Percentiles rank a stretch among this genome's conserved stretches.
These are phyloP conservation scores for Bolboschoenoplectus hybrid DNA, from an alignment of 202 grass and related monocot genomes.

Conservation along the genomic window DNA sequence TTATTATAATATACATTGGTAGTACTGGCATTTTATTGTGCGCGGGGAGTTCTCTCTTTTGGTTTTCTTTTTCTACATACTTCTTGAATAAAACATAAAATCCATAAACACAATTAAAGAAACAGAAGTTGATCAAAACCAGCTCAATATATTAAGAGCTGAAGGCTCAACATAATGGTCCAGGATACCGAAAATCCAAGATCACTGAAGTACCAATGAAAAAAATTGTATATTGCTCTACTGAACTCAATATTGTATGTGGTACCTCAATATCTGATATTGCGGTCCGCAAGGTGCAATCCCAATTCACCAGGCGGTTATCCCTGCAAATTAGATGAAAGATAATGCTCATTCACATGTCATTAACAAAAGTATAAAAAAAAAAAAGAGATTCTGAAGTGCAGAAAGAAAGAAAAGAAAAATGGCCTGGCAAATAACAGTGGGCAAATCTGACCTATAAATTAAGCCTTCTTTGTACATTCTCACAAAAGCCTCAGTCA, in stretches of 20 bases:
- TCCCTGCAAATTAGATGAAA: conserved; percentile 56
- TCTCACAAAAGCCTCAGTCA: conserved; percentile 91
- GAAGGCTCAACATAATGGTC: background rate
- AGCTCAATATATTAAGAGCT: background rate
- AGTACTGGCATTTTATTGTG: background rate
- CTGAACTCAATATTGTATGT: background rate
- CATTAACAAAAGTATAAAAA: background rate
- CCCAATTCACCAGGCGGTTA: conserved; percentile 90
- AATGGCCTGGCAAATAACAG: conserved; percentile 21
- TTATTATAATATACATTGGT: background rate
- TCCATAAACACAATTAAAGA: conserved; percentile 24
- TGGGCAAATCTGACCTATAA: conserved; percentile 66
- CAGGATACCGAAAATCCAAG: background rate
- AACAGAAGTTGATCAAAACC: conserved; percentile 4
- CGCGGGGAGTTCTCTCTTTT: background rate
- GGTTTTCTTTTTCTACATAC: background rate
- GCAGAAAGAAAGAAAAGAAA: background rate
- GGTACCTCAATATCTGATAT: conserved; percentile 95
- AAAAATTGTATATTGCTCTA: background rate
- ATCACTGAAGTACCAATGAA: background rate
- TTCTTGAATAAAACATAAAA: background rate
- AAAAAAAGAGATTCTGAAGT: conserved; percentile 28
- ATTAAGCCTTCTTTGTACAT: conserved; percentile 76
- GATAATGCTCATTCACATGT: background rate
- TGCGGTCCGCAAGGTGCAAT: conserved; percentile 90